Base-by-base conservation (phyloP, 331 rosid genomes). In the Phaseolus coccineus region DNA sequence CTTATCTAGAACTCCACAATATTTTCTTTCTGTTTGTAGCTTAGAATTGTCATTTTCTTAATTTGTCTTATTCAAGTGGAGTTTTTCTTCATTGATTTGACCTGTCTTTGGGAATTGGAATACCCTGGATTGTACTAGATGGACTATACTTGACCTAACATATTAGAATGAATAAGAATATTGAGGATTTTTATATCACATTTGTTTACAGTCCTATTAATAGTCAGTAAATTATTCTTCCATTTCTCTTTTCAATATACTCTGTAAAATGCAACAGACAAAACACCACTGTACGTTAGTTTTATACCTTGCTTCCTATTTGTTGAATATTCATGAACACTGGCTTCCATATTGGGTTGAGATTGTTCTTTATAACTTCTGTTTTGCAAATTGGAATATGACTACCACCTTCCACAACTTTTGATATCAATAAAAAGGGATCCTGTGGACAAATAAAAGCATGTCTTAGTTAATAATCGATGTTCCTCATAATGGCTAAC, bases 261-360 rank as follows among this genome's bases (percentile, higher is more conserved):
- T 73, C 61, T 66, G 15, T 14, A 35, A 33, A 12, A 64, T 73
- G 73, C 63, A 64, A 42, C 31, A 56, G 63, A 81, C 22, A 67
- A 13, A 80, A 73, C 14, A 81, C 68, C 48, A 74, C 4, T 44
- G 24, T 5, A 44, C 27, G 62, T 11, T 46, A 78, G 64, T 39
- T 79, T 69, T 81, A 65, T 88, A 96, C 99, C 98, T 91, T 96
- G 92, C 98, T 87, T 89, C 96, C 98, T 83, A 88, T 92, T 89
- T 93, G 98, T 85, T 93, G 98, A 83, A 89, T 86, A 89, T 88
- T 93, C 85, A 93, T 83, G 90, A 80, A 93, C 16, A 93, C 77
- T 74, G 92, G 87, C 83, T 91, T 96, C 99, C 99, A 96, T 35
- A 65, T 48, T 8, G 99, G 99, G 81, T 80, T 87, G 80, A 84